Percentiles rank a stretch among this genome's conserved stretches.
phyloP scores from a whole-genome alignment of 768 basidiomycete species.

The Termitomyces eurrhizus region DNA sequence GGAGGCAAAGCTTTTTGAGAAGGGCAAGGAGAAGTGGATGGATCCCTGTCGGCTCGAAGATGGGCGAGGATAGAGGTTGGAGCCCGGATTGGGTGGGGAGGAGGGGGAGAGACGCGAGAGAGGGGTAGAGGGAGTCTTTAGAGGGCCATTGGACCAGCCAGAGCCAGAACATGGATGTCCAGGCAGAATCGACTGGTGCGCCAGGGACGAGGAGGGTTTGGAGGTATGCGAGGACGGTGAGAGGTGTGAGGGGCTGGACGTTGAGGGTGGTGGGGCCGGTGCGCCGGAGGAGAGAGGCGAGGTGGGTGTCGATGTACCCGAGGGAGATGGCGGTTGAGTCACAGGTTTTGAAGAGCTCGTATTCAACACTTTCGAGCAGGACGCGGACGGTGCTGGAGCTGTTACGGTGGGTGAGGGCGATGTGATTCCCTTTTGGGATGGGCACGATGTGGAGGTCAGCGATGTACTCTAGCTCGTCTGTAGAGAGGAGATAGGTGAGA shows the following conservation, averaged over 20 bases:
- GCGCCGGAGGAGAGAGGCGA: slow-evolving; percentile 20
- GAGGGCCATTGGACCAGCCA: slow-evolving; percentile 31
- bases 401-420: slow-evolving; percentile 16
- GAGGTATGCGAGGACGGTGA: slow-evolving; percentile 27
- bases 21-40: slow-evolving; percentile 18
- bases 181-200: slow-evolving; percentile 15
- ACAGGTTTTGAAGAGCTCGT: slow-evolving; percentile 23
- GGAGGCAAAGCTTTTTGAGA: slow-evolving; percentile 26
- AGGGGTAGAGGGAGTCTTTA: slow-evolving; percentile 19
- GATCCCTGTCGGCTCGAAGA: slow-evolving; percentile 25
- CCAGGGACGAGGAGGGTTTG: not conserved
- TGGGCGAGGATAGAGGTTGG: slow-evolving; percentile 16
- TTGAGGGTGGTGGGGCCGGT: slow-evolving; percentile 27
- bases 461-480: slow-evolving; percentile 26
- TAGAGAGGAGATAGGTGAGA: slow-evolving; percentile 32
- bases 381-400: slow-evolving; percentile 12
- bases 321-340: slow-evolving; percentile 30
- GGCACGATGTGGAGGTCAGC: slow-evolving; percentile 33
- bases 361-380: slow-evolving; percentile 28
- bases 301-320: slow-evolving; percentile 18
- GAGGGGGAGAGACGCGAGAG: slow-evolving; percentile 22
- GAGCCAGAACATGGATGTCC: slow-evolving; percentile 40
- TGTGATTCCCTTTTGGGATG: slow-evolving; percentile 17
- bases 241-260: slow-evolving; percentile 22
- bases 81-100: slow-evolving; percentile 32